phyloP scores from a whole-genome alignment of 805 yeast species.

The Candida khao-thaluensis region DNA sequence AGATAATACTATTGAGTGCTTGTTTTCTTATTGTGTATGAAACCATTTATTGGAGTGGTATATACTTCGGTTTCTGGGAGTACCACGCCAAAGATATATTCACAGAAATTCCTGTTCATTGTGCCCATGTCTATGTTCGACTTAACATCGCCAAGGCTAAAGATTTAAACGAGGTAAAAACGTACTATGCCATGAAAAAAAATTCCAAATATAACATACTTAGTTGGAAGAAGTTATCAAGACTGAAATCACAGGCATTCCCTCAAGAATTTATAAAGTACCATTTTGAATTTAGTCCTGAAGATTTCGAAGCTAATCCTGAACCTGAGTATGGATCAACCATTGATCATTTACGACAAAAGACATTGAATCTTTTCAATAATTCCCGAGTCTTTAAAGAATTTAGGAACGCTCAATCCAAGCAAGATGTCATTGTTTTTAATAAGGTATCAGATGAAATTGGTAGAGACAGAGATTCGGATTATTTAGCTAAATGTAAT shows the following conservation, averaged over 20 bases:
- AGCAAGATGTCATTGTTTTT: slow-evolving; percentile 26
- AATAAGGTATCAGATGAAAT: slow-evolving; percentile 30
- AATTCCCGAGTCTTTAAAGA: slow-evolving; percentile 30
- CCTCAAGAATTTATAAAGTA: slow-evolving; percentile 42
- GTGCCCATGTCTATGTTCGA: slow-evolving; percentile 67
- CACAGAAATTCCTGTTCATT: slow-evolving; percentile 72
- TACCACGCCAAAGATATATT: slow-evolving; percentile 60
- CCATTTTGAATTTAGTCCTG: slow-evolving; percentile 79
- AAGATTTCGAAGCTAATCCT: slow-evolving; percentile 61
- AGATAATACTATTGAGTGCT: slow-evolving; percentile 23
- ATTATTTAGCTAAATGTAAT: slow-evolving; percentile 35
- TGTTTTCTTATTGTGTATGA: slow-evolving; percentile 37
- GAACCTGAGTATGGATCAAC: slow-evolving; percentile 71
- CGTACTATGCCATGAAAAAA: slow-evolving; percentile 29
- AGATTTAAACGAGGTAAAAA: slow-evolving; percentile 20
- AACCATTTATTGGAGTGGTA: slow-evolving; percentile 42
- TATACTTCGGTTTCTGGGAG: slow-evolving; percentile 44
- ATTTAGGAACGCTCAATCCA: slow-evolving; percentile 15
- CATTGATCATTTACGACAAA: slow-evolving; percentile 57
- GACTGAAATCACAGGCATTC: slow-evolving; percentile 20
- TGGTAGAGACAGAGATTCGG: slow-evolving; percentile 17
- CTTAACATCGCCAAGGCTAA: slow-evolving; percentile 38
- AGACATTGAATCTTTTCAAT: slow-evolving; percentile 54
- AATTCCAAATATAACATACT: slow-evolving; percentile 26
- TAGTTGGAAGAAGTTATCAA: slow-evolving; percentile 21